Conservation (phyloP, 1,284 basidiomycete species). For the Cryptococcus wingfieldii region DNA sequence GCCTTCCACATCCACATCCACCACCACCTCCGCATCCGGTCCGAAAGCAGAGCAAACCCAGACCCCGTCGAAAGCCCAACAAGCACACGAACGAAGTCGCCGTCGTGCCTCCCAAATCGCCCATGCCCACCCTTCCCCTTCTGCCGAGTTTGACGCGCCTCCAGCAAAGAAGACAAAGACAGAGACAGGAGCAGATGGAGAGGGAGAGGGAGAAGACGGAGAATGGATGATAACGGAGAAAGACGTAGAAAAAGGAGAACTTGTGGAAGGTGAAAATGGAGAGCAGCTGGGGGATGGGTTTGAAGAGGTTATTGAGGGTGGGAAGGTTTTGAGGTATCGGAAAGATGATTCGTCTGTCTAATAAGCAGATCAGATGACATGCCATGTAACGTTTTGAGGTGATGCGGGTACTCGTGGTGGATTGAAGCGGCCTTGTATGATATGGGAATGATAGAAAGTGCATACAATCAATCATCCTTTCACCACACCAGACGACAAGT, state of each 20-base stretch:
- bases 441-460: background rate
- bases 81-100: constrained; percentile 2
- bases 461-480: background rate
- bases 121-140: background rate
- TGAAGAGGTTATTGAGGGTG: constrained; percentile 8
- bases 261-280: constrained; percentile 5
- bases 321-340: constrained; percentile 2
- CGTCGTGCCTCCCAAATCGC: constrained; percentile 7
- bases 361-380: background rate
- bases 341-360: background rate
- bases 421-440: background rate
- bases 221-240: background rate
- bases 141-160: background rate
- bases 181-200: background rate
- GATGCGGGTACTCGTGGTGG: no score
- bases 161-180: background rate
- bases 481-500: no score
- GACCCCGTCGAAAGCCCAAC: background rate
- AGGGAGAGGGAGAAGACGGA: background rate
- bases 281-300: constrained; percentile 2
- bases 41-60: background rate
- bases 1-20: background rate
- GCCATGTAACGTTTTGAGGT: background rate
- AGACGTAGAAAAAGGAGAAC: constrained; percentile 3
- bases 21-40: no score